Conservation (phyloP, 768 basidiomycete genomes). For the Phaeotremella skinneri region DNA sequence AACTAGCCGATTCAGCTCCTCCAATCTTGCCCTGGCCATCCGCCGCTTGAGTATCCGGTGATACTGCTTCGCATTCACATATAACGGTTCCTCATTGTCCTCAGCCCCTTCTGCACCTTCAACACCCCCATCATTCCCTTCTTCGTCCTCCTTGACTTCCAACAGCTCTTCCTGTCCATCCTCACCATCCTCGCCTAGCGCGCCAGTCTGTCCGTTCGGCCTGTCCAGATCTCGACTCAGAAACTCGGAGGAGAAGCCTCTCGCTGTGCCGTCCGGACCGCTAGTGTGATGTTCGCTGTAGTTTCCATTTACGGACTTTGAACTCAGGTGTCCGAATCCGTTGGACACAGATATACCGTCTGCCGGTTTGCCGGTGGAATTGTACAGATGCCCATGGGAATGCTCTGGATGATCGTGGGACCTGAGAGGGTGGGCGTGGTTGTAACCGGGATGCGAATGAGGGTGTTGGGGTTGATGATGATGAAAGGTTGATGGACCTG, state of each 20-base stretch:
- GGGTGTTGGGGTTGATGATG: background rate
- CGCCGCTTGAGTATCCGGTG: slow-evolving; percentile 96
- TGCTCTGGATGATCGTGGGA: slow-evolving; percentile 1
- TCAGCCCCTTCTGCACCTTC: slow-evolving; percentile 18
- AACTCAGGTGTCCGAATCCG: background rate
- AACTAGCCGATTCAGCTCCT: slow-evolving; percentile 89
- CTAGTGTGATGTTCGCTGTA: background rate
- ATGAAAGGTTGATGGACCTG: slow-evolving; percentile 27
- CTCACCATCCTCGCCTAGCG: slow-evolving; percentile 20
- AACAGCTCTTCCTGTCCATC: slow-evolving; percentile 21
- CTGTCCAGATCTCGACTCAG: background rate
- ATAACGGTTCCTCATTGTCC: slow-evolving; percentile 93
- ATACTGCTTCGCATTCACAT: slow-evolving; percentile 99
- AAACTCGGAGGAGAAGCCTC: too few species aligned
- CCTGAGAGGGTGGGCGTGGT: too few species aligned
- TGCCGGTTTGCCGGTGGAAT: background rate
- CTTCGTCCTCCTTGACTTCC: slow-evolving; percentile 17
- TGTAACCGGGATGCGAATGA: slow-evolving; percentile 9
- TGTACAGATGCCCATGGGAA: background rate
- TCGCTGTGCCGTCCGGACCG: background rate
- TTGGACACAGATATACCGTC: background rate
- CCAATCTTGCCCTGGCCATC: slow-evolving; percentile 81
- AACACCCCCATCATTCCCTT: slow-evolving; percentile 17
- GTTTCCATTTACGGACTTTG: background rate
- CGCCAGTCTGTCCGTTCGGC: slow-evolving; percentile 12